A percentile compares a stretch with the other conserved stretches of the same genome.
Evolutionary conservation across 192 early-diverging fungal species (phyloP).

Genomic region (Umbelopsis sp.): DNA sequence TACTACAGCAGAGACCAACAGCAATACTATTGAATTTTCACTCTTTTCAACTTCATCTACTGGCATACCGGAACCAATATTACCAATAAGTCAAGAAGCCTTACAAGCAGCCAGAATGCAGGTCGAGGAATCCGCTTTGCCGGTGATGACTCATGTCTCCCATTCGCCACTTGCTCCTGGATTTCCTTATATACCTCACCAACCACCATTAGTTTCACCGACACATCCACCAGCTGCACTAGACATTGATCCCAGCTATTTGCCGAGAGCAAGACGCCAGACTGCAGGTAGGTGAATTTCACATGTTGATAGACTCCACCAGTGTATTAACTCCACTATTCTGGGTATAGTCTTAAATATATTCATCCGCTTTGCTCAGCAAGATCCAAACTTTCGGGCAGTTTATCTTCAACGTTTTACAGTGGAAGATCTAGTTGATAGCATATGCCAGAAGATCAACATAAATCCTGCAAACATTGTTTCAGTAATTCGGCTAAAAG

Average conservation of each 20-base stretch:
- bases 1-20: background rate
- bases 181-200: slow-evolving; percentile 36
- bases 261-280: slow-evolving; percentile 49
- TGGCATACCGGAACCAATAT: slow-evolving; percentile 19
- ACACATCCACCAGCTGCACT: slow-evolving; percentile 27
- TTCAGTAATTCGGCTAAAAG: slow-evolving; percentile 42
- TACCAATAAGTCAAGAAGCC: slow-evolving; percentile 27
- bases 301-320: too few relatives aligned
- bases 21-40: background rate
- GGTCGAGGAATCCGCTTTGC: slow-evolving; percentile 14
- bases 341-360: background rate
- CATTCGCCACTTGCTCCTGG: slow-evolving; percentile 36
- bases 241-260: slow-evolving; percentile 68
- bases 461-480: slow-evolving; percentile 34
- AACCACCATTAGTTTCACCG: slow-evolving; percentile 40
- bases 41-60: background rate
- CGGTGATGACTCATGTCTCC: slow-evolving; percentile 26
- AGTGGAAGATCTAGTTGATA: slow-evolving; percentile 51
- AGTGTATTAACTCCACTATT: background rate
- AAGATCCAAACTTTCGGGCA: slow-evolving; percentile 47
- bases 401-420: slow-evolving; percentile 65
- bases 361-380: slow-evolving; percentile 7
- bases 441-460: slow-evolving; percentile 58
- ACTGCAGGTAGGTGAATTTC: slow-evolving; percentile 36
- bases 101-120: slow-evolving; percentile 14